Evolutionary conservation across 805 yeast species (phyloP).

Genomic region (Schizosaccharomyces octosporus): DNA sequence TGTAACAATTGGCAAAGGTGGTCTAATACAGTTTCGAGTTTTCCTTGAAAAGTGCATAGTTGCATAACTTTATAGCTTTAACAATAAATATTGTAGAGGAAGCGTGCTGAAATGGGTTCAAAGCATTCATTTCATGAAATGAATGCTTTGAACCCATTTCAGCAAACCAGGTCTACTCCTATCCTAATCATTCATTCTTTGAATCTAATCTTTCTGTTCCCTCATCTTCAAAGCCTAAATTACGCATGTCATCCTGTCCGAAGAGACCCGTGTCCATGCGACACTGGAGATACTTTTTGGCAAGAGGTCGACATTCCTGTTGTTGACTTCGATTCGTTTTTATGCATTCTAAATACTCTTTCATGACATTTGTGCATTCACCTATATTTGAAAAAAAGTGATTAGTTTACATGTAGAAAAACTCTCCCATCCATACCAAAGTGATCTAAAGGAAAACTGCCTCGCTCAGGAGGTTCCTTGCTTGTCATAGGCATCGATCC

Average conservation of each 20-base stretch:
- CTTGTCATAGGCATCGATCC: neutral
- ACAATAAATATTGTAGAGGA: too few species aligned
- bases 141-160: too few species aligned
- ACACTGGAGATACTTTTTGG: slow-evolving; percentile 45
- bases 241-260: slow-evolving; percentile 6
- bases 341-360: slow-evolving; percentile 40
- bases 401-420: neutral
- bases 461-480: slow-evolving; percentile 2
- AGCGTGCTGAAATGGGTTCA: too few species aligned
- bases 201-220: neutral
- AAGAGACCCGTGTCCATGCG: slow-evolving; percentile 37
- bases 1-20: too few species aligned
- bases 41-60: too few species aligned
- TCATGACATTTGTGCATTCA: slow-evolving; percentile 48
- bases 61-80: too few species aligned
- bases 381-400: neutral
- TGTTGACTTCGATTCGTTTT: slow-evolving; percentile 56
- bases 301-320: slow-evolving; percentile 51
- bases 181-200: neutral
- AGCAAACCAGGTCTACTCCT: too few species aligned
- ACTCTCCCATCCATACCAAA: slow-evolving; percentile 14
- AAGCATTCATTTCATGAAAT: too few species aligned
- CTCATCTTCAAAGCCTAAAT: neutral
- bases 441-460: slow-evolving; percentile 3
- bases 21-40: too few species aligned